Conservation (phyloP, 768 basidiomycete genomes). For the Boletus pseudopeckii region DNA sequence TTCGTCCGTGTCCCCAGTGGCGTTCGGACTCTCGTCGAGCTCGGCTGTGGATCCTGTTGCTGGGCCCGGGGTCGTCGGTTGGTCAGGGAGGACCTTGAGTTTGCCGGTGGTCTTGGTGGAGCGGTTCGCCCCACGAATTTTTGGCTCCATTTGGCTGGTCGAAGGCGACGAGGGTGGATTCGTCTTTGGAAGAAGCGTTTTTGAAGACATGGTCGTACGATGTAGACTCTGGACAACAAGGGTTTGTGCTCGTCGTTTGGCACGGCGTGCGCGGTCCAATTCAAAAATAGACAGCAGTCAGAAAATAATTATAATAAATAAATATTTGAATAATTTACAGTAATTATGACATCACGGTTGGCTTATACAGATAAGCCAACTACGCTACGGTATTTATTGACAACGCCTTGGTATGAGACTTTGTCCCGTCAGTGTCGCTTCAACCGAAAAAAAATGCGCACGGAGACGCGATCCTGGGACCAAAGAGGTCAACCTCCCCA, state of each 20-base stretch:
- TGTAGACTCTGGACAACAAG: neutral
- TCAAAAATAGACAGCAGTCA: conserved; percentile 6
- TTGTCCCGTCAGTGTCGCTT: no score
- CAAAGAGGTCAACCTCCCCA: neutral
- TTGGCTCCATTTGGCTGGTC: conserved; percentile 38
- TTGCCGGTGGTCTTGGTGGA: conserved; percentile 82
- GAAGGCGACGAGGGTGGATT: conserved; percentile 14
- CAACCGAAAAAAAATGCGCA: neutral
- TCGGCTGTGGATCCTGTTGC: conserved; percentile 24
- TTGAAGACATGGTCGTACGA: conserved; percentile 25
- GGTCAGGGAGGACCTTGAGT: conserved; percentile 84
- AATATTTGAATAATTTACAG: neutral
- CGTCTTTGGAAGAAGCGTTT: conserved; percentile 33
- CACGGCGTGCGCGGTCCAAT: conserved; percentile 8
- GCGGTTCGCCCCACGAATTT: conserved; percentile 69
- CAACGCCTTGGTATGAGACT: no score
- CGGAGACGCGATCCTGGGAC: neutral
- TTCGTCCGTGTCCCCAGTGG: conserved; percentile 66
- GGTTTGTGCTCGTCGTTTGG: conserved; percentile 14
- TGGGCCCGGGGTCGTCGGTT: conserved; percentile 53
- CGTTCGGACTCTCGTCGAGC: conserved; percentile 44
- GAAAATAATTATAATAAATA: conserved; percentile 1
- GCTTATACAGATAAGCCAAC: no score
- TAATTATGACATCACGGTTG: no score
- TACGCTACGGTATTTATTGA: no score